Percentiles rank a stretch among this genome's conserved stretches.
These are phyloP conservation scores for Hibiscus trionum DNA, from an alignment of 345 rosid genomes.

Conservation along the genomic window DNA sequence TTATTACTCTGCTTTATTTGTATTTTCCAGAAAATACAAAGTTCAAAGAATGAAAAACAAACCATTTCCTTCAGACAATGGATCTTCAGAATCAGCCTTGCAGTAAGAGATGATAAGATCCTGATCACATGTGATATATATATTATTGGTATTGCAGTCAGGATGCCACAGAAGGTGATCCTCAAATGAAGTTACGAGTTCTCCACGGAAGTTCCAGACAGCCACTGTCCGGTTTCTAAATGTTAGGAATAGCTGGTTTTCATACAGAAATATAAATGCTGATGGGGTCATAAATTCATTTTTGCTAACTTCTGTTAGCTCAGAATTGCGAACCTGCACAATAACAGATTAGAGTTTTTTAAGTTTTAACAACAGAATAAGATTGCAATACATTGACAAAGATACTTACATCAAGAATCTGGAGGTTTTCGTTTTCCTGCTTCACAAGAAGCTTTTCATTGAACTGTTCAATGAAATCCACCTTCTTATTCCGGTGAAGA, in stretches of 20 bases:
- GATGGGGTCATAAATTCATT: conserved; percentile 91
- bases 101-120: conserved; percentile 97
- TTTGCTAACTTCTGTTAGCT: conserved; percentile 71
- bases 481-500: conserved; percentile 92
- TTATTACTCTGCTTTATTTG: not conserved
- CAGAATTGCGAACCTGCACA: conserved; percentile 67
- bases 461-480: conserved; percentile 95
- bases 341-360: not conserved
- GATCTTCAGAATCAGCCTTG: conserved; percentile 89
- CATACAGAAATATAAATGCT: conserved; percentile 87
- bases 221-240: conserved; percentile 80
- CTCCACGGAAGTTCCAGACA: conserved; percentile 95
- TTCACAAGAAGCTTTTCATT: conserved; percentile 98
- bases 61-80: conserved; percentile 88
- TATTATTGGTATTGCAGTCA: conserved; percentile 93
- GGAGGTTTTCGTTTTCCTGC: conserved; percentile 97
- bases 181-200: conserved; percentile 95
- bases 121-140: conserved; percentile 93
- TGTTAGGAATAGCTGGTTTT: conserved; percentile 89
- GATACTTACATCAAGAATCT: conserved; percentile 82
- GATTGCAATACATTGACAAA: not conserved
- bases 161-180: conserved; percentile 97
- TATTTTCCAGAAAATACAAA: not conserved
- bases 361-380: not conserved
- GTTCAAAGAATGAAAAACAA: conserved; percentile 7